phyloP scores from a whole-genome alignment of 495 filamentous ascomycete species.

The Ascodesmis nigricans region DNA sequence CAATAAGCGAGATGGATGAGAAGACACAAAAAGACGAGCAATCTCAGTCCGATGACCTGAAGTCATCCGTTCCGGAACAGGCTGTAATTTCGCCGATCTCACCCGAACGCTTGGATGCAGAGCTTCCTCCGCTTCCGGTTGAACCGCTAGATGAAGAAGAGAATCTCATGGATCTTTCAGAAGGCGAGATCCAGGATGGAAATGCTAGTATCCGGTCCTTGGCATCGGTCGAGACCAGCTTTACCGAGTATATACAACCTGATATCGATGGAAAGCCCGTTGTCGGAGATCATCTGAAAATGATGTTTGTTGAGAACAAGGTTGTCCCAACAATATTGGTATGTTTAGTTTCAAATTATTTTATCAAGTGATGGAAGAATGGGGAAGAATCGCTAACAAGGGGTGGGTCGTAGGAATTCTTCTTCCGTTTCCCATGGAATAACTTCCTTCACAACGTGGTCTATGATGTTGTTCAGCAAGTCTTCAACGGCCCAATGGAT shows the following conservation, averaged over 20 bases:
- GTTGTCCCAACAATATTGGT: conserved; percentile 93
- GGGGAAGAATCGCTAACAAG: conserved; percentile 1
- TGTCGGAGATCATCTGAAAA: conserved; percentile 92
- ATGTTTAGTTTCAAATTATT: conserved; percentile 23
- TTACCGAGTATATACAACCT: conserved; percentile 29
- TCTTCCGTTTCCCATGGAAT: conserved; percentile 98
- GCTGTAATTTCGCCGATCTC: too few species aligned
- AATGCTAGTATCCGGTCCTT: conserved; percentile 17
- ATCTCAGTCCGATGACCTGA: too few species aligned
- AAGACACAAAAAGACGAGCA: conserved; percentile 6
- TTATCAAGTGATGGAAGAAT: neutral
- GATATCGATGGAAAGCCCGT: conserved; percentile 58
- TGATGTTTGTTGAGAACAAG: conserved; percentile 81
- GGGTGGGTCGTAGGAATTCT: conserved; percentile 55
- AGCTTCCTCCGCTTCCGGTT: conserved; percentile 17
- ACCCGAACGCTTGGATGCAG: conserved; percentile 18
- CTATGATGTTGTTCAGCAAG: conserved; percentile 96
- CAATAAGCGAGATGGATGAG: conserved; percentile 2
- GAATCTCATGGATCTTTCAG: conserved; percentile 18
- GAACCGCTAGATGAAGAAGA: conserved; percentile 17
- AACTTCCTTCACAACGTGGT: conserved; percentile 99
- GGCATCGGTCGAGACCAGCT: conserved; percentile 14
- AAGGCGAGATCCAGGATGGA: conserved; percentile 16
- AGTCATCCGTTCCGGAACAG: too few species aligned
- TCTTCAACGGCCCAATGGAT: conserved; percentile 97